Conservation (phyloP, 371 early-diverging fungal species). For the Circinella minor region DNA sequence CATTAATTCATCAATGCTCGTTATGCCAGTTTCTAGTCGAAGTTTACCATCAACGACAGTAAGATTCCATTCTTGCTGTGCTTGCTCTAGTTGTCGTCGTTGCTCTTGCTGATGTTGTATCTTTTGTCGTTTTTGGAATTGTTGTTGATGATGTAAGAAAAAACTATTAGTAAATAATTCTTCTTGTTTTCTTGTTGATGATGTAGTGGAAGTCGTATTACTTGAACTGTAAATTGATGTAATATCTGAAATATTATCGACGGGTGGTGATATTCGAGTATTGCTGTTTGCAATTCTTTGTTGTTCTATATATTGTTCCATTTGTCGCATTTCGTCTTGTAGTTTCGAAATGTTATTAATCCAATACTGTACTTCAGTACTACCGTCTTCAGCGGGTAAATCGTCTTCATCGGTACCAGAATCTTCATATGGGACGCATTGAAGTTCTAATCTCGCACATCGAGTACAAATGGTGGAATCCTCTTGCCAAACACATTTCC, state of each 20-base stretch:
- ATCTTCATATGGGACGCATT: slow-evolving; percentile 13
- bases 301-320: slow-evolving; percentile 1
- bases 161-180: background rate
- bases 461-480: slow-evolving; percentile 11
- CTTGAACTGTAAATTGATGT: background rate
- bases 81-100: background rate
- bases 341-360: background rate
- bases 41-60: slow-evolving; percentile 19
- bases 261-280: background rate
- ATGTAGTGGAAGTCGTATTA: background rate
- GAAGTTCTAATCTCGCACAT: slow-evolving; percentile 8
- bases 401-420: slow-evolving; percentile 8
- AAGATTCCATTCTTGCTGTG: slow-evolving; percentile 18
- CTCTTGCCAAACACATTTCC: slow-evolving; percentile 10
- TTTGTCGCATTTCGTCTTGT: slow-evolving; percentile 6
- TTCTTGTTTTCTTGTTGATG: background rate
- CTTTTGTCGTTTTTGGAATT: background rate
- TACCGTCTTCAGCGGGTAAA: slow-evolving; percentile 3
- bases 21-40: slow-evolving; percentile 17
- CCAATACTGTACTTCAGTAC: slow-evolving; percentile 4
- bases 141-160: background rate
- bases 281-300: background rate
- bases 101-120: background rate
- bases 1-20: slow-evolving; percentile 14
- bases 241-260: background rate